phyloP scores from a whole-genome alignment of 2,329 filamentous ascomycete species.

The Colletotrichum plurivorum region DNA sequence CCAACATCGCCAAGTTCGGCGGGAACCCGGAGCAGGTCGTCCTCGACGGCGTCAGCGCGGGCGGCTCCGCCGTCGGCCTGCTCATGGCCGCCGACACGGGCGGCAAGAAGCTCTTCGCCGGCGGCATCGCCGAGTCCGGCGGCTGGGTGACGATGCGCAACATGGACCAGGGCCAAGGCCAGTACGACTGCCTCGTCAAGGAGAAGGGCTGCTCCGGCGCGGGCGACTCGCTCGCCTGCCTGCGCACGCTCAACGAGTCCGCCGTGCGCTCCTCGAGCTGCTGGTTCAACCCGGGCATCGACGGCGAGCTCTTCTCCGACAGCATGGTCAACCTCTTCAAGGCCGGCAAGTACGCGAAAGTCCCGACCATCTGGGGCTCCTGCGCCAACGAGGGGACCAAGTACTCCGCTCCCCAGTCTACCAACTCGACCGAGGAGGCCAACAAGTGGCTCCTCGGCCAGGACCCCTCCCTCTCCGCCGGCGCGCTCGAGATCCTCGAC shows the following conservation, averaged over 20 bases:
- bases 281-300: conserved; percentile 59
- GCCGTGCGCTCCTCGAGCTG: conserved; percentile 43
- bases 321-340: conserved; percentile 64
- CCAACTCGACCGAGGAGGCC: conserved; percentile 50
- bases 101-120: conserved; percentile 64
- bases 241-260: conserved; percentile 41
- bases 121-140: conserved; percentile 64
- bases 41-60: conserved; percentile 78
- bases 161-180: conserved; percentile 56
- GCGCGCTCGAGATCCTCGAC: conserved; percentile 50
- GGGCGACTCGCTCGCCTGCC: conserved; percentile 42
- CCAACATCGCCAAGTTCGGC: conserved; percentile 76
- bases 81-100: conserved; percentile 72
- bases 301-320: conserved; percentile 66
- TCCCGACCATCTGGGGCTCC: conserved; percentile 65
- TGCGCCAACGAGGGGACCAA: conserved; percentile 56
- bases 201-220: conserved; percentile 43
- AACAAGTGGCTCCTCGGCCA: conserved; percentile 52
- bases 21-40: conserved; percentile 78
- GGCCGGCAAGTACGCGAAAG: conserved; percentile 64
- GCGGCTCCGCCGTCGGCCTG: conserved; percentile 74
- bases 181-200: conserved; percentile 63
- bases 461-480: conserved; percentile 50
- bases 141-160: conserved; percentile 65
- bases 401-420: conserved; percentile 48